Base-by-base conservation (phyloP, 352 stramenopile species). In the Globisporangium iwayamae region DNA sequence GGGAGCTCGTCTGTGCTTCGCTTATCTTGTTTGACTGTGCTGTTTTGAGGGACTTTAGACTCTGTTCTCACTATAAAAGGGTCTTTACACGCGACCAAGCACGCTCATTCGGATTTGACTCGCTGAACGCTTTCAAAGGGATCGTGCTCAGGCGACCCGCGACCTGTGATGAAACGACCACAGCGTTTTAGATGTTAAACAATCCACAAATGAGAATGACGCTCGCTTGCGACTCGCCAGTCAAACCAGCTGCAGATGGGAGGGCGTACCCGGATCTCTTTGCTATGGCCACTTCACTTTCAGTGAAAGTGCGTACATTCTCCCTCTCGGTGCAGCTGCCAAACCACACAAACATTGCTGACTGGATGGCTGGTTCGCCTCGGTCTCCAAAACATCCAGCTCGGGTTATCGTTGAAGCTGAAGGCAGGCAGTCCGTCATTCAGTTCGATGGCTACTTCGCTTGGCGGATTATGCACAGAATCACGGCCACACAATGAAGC, bases 311-410 rank as follows among this genome's bases (percentile, higher is more conserved):
- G 16, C 18, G 43, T 22, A 22, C 43, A 48, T 48, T 48, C 43
- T 48, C 36, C 11, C 41, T 22, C 43, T 20, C n/a, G 43, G 43
- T 16, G 43, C 43, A 48, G 43, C 43, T 48, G 43, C 43, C 43
- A 41, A 41, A 41, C 2, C 36, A 36, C 32, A 36, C 32, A 36
- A 41, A 41, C 43, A 18, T 7, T 20, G 16, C 14, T 4, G 39
- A 46, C 39, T 46, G 14, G 39, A 6, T 46, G 39, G n/a, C 39
- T 46, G 14, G 39, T 18, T 46, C 39, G 39, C 5, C 43, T n/a
- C 43, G 43, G 43, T 48, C 43, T 48, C 43, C 18, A 48, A 48
- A 22, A 48, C 43, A 48, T 48, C 43, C 43, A 48, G 43, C 36
- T 48, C 16, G 8, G 14, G 4, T 22, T 16, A 22, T 48, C 16